Evolutionary conservation across 768 basidiomycete genomes (phyloP), one percentile per base, ranked within the genome.

Genomic region (Nidularia pulvinata): DNA sequence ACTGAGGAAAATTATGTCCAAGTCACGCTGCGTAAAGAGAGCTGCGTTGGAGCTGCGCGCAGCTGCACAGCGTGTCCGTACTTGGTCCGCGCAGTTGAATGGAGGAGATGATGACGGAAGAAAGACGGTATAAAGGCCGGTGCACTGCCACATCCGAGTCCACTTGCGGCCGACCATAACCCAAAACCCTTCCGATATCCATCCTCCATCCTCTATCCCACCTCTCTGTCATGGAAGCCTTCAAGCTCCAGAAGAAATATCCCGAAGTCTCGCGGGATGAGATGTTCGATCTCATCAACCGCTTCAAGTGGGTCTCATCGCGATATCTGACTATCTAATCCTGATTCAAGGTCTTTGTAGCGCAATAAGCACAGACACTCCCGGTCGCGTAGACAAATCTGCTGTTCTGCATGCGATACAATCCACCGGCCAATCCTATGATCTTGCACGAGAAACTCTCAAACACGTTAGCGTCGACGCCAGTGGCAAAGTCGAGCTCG

Each of bases 391-490:
- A 48, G 86, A 93, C 65, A 96, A 98, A 67, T 77, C 88, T 25
- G 74, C 84, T 4, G 91, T 94, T 10, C 77, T 98, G 45, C 88
- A 89, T 3, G 81, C 87, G 3, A 66, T 98, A 13, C 88, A 95
- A 63, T 69, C 83, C 14, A 83, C 81, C 37, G 95, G 95, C 50
- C 85, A 95, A 66, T 91, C 91, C 1, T 98, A 98, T 64, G 95
- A 98, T 74, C 76, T 86, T 58, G 94, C 87, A 4, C 76, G 91
- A 61, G 91, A 93, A 70, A 92, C 95, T 0, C 77, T 99, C 69
- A 99, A 99, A 74, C 82, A 88, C 60, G 95, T 98, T 65, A 90
- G 87, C 54, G 86, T 98, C 48, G 96, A 98, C 68, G 89, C 96
- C 5, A 93, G 90, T 68, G 96, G 97, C 45, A 93, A 94, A 69